Percentiles rank a stretch among this genome's conserved stretches.
phyloP scores from a whole-genome alignment of 495 filamentous ascomycete species.

The Articulospora tetracladia region DNA sequence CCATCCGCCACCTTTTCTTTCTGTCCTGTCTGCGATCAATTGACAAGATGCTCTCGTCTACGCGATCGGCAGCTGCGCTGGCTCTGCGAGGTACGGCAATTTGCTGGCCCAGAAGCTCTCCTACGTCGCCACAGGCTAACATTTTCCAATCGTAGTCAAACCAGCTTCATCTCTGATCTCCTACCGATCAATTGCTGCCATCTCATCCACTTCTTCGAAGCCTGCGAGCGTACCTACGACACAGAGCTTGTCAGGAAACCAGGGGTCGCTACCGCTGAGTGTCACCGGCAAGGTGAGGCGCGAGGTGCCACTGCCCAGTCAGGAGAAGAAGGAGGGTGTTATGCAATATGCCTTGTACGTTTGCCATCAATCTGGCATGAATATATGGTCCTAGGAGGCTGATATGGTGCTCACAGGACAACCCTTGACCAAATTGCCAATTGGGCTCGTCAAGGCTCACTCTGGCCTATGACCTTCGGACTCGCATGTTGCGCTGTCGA shows the following conservation, averaged over 20 bases:
- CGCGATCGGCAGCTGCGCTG: constrained; percentile 61
- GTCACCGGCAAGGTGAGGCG: constrained; percentile 37
- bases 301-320: constrained; percentile 84
- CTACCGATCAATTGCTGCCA: constrained; percentile 51
- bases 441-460: constrained; percentile 88
- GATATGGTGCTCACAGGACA: constrained; percentile 50
- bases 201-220: constrained; percentile 59
- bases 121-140: constrained; percentile 28
- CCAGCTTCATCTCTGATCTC: constrained; percentile 56
- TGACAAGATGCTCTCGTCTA: constrained; percentile 57
- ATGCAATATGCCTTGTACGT: constrained; percentile 97
- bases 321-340: constrained; percentile 90
- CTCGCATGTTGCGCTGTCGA: constrained; percentile 95
- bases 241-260: constrained; percentile 25
- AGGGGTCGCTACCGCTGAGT: constrained; percentile 27
- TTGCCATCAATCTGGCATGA: background rate
- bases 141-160: constrained; percentile 42
- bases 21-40: constrained; percentile 16
- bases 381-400: background rate
- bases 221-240: constrained; percentile 43
- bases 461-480: constrained; percentile 98
- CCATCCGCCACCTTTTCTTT: constrained; percentile 20
- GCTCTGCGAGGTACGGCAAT: constrained; percentile 59
- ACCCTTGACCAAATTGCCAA: constrained; percentile 90
- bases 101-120: constrained; percentile 1